A percentile compares a stretch with the other conserved stretches of the same genome.
These are phyloP conservation scores for Ustilago lituana DNA, from an alignment of 1,284 basidiomycete genomes.

Conservation along the genomic window DNA sequence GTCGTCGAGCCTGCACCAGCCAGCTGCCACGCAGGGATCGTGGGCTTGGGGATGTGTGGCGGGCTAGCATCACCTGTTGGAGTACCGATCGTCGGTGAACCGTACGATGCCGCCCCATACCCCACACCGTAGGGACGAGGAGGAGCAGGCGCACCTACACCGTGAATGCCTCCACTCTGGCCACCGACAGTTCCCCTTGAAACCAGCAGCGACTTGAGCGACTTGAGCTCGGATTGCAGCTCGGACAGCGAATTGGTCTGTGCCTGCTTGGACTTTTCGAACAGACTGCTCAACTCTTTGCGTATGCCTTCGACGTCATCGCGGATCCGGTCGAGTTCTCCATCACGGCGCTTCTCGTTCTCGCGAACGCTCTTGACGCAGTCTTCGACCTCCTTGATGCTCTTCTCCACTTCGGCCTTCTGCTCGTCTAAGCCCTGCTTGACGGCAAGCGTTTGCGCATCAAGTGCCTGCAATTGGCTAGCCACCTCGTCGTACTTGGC, in stretches of 20 bases:
- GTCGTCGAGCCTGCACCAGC: conserved; percentile 37
- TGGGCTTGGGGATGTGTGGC: conserved; percentile 53
- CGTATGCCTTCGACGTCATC: conserved; percentile 74
- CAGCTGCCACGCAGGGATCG: conserved; percentile 65
- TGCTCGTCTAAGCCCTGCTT: conserved; percentile 83
- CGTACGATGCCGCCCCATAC: conserved; percentile 32
- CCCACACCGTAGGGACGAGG: conserved; percentile 33
- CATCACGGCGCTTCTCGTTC: conserved; percentile 80
- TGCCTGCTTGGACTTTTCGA: conserved; percentile 87
- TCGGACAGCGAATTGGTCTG: conserved; percentile 75
- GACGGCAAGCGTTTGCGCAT: conserved; percentile 79
- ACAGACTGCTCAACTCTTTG: conserved; percentile 93
- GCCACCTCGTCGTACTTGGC: conserved; percentile 95
- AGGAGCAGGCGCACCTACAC: conserved; percentile 12
- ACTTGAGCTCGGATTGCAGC: conserved; percentile 92
- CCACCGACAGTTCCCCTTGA: conserved; percentile 76
- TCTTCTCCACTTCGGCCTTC: conserved; percentile 78
- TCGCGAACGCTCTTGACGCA: conserved; percentile 81
- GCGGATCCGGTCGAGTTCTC: conserved; percentile 86
- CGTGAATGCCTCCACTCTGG: conserved; percentile 8
- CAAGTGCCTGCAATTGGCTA: conserved; percentile 76
- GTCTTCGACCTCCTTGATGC: conserved; percentile 81
- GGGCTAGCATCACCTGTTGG: conserved; percentile 43
- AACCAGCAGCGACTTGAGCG: conserved; percentile 89
- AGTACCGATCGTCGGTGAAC: conserved; percentile 45